Evolutionary conservation across 1,284 basidiomycete genomes (phyloP).

Genomic region (Malassezia japonica): DNA sequence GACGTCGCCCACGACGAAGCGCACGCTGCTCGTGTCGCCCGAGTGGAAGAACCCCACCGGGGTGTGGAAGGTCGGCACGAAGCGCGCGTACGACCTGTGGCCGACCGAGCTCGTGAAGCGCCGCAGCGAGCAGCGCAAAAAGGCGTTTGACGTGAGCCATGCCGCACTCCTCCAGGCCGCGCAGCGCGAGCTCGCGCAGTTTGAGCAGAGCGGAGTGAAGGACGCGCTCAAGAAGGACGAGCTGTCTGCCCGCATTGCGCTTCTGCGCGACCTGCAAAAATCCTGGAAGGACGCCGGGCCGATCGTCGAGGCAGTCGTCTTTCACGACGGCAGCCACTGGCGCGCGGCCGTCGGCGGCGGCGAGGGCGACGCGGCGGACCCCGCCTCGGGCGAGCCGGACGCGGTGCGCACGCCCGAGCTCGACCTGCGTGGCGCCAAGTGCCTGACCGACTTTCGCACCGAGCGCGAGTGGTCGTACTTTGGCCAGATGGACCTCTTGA

Average conservation of each 20-base stretch:
- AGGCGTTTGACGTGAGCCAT: conserved; percentile 41
- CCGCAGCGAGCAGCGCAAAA: conserved; percentile 37
- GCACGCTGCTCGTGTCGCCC: conserved; percentile 33
- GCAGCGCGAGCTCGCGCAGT: conserved; percentile 28
- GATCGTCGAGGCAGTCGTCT: conserved; percentile 45
- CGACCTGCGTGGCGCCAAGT: conserved; percentile 30
- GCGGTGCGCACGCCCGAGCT: conserved; percentile 23
- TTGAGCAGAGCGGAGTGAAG: conserved; percentile 16
- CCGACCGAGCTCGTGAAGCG: conserved; percentile 42
- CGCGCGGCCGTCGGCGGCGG: conserved; percentile 46
- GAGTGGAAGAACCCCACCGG: conserved; percentile 37
- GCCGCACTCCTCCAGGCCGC: conserved; percentile 34
- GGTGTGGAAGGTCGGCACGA: conserved; percentile 46
- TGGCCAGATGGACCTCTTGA: conserved; percentile 45
- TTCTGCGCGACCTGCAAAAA: conserved; percentile 40
- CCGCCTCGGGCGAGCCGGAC: conserved; percentile 29
- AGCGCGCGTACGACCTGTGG: conserved; percentile 48
- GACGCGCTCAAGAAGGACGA: conserved; percentile 32
- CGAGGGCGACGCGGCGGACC: conserved; percentile 40
- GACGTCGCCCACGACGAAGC: conserved; percentile 39
- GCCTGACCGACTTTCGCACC: conserved; percentile 45
- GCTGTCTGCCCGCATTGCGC: conserved; percentile 37
- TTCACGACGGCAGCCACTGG: conserved; percentile 48
- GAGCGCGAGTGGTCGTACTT: conserved; percentile 44
- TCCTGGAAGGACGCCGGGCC: conserved; percentile 44